A percentile compares a stretch with the other conserved stretches of the same genome.
Evolutionary conservation across 78 protist species (phyloP).

Genomic region (Chrysochromulina parva): DNA sequence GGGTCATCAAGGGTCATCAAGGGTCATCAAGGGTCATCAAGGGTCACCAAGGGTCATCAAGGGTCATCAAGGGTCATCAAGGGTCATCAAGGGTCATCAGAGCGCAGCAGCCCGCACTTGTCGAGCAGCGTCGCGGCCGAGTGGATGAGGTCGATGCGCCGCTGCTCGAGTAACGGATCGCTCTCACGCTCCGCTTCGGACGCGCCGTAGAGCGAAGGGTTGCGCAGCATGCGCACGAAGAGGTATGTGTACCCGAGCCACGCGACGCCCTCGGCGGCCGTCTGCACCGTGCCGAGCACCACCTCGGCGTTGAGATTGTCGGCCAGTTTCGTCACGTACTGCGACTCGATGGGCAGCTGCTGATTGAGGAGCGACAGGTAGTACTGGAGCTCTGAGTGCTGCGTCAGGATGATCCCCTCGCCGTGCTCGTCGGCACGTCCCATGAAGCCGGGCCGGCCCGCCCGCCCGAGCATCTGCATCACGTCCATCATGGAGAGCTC

Average conservation of each 20-base stretch:
- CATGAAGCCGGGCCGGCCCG: slow-evolving; percentile 97
- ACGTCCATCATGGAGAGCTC: slow-evolving; percentile 92
- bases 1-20: too few species aligned
- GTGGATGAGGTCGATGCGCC: slow-evolving; percentile 85
- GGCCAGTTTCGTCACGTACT: slow-evolving; percentile 74
- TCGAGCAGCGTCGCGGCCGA: slow-evolving; percentile 92
- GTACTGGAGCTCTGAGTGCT: slow-evolving; percentile 87
- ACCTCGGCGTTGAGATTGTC: slow-evolving; percentile 98
- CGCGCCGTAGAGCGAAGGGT: slow-evolving; percentile 90
- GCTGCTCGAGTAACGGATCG: slow-evolving; percentile 75
- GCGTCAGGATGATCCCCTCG: slow-evolving; percentile 92
- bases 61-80: too few species aligned
- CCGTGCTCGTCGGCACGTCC: slow-evolving; percentile 84
- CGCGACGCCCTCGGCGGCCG: slow-evolving; percentile 80
- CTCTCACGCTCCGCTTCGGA: slow-evolving; percentile 47
- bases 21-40: too few species aligned
- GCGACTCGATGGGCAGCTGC: slow-evolving; percentile 98
- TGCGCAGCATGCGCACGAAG: slow-evolving; percentile 91
- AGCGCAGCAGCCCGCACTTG: slow-evolving; percentile 75
- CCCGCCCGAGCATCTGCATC: slow-evolving; percentile 99
- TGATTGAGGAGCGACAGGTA: slow-evolving; percentile 94
- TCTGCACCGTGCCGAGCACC: slow-evolving; percentile 88
- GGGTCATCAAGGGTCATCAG: slow-evolving; percentile 57
- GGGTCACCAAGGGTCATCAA: too few species aligned
- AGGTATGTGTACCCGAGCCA: slow-evolving; percentile 98